A percentile compares a stretch with the other conserved stretches of the same genome.
These are phyloP conservation scores for Curvularia verruculosa DNA, from an alignment of 2,329 filamentous ascomycete species.

Conservation along the genomic window DNA sequence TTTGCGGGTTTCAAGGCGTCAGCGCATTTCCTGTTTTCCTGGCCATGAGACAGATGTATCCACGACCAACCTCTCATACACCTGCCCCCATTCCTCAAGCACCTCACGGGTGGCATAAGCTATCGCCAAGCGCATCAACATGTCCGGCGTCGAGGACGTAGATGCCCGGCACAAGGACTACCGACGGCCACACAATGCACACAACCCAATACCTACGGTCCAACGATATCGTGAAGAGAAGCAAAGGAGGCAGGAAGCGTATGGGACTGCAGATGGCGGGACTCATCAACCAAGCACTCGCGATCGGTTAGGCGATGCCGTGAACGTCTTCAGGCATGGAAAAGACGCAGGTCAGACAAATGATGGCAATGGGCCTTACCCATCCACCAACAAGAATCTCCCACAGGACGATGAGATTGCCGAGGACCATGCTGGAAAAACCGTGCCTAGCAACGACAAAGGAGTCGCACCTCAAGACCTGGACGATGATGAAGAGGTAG, in stretches of 20 bases:
- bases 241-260: slow-evolving; percentile 48
- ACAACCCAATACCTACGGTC: slow-evolving; percentile 56
- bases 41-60: neutral
- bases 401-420: slow-evolving; percentile 36
- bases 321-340: slow-evolving; percentile 42
- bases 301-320: slow-evolving; percentile 47
- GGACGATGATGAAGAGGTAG: slow-evolving; percentile 28
- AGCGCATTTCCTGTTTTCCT: slow-evolving; percentile 22
- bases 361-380: slow-evolving; percentile 40
- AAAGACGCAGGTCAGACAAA: slow-evolving; percentile 32
- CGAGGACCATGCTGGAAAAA: slow-evolving; percentile 42
- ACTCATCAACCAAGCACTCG: slow-evolving; percentile 40
- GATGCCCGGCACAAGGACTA: slow-evolving; percentile 46
- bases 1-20: slow-evolving; percentile 11
- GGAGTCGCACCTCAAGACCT: slow-evolving; percentile 26
- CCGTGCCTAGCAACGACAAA: slow-evolving; percentile 18
- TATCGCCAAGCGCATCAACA: slow-evolving; percentile 18
- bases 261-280: slow-evolving; percentile 29
- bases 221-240: slow-evolving; percentile 56
- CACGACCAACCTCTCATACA: neutral
- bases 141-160: slow-evolving; percentile 54
- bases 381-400: slow-evolving; percentile 46
- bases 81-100: slow-evolving; percentile 3
- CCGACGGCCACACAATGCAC: slow-evolving; percentile 52
- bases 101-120: slow-evolving; percentile 3